Evolutionary conservation across 179 eudicot species (phyloP), one percentile per base, ranked within the genome.

Genomic region (Amaranthus tricolor): DNA sequence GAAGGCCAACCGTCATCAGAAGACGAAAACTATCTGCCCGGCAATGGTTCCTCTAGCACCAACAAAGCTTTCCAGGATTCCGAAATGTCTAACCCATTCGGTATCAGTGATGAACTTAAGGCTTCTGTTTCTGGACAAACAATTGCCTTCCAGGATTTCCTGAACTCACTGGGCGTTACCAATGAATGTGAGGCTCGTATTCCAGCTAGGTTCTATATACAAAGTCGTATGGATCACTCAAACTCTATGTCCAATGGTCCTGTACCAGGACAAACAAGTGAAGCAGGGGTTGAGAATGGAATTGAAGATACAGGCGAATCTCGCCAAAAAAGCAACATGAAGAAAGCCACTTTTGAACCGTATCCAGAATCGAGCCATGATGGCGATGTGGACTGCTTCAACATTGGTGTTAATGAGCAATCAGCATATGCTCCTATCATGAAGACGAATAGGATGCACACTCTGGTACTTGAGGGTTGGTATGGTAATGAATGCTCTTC

Each of bases 121-220:
- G 81, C 86, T 74, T 83, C 93, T 14, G 86, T 86, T 31, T 3
- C 40, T 31, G 40, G 40, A 31, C 40, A 31, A 31, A 31, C 40
- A 31, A 31, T 31, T 0, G 40, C 40, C 40, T 31, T 31, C 40
- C 40, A 31, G 40, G 40, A 31, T 31, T 31, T 31, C 2, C 40
- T 31, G 40, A 31, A 31, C 40, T 31, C 40, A 31, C 40, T 31
- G 40, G 40, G 40, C 3, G 40, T 31, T 31, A 31, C 40, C 40
- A 31, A 31, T 31, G 40, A 31, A 31, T 31, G 40, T 3, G 40
- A 31, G 40, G 40, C 40, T 31, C 40, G 2, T 31, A 31, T 31
- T 15, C 76, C 88, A 87, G 81, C 86, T 54, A 85, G 92, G 78
- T 83, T 90, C 44, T 77, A 83, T 82, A 72, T 90, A 61, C 88